Evolutionary conservation across 192 early-diverging fungal genomes (phyloP).

Genomic region (Coemansia sp.): DNA sequence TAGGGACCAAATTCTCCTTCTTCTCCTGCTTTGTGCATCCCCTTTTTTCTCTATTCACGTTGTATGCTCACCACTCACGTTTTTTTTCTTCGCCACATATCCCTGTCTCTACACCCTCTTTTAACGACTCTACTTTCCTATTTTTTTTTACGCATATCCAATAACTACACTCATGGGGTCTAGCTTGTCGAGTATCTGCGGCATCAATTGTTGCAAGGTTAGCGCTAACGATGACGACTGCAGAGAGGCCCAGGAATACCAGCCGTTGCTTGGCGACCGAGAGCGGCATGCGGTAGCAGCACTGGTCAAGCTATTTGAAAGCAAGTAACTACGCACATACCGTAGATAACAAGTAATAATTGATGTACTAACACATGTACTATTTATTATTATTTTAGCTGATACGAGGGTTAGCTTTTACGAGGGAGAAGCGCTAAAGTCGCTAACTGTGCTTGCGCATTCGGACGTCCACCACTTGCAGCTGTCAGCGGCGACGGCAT

Average conservation of each 20-base stretch:
- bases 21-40: neutral
- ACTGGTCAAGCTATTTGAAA: slow-evolving; percentile 48
- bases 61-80: slow-evolving; percentile 1
- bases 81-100: neutral
- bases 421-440: slow-evolving; percentile 71
- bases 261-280: slow-evolving; percentile 27
- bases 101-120: neutral
- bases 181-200: neutral
- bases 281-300: slow-evolving; percentile 44
- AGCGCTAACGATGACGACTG: neutral
- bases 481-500: slow-evolving; percentile 82
- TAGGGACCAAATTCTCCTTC: neutral
- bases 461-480: slow-evolving; percentile 85
- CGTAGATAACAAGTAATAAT: neutral
- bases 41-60: neutral
- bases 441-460: slow-evolving; percentile 76
- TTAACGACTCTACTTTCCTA: neutral
- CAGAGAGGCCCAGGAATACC: slow-evolving; percentile 18
- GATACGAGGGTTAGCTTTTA: slow-evolving; percentile 62
- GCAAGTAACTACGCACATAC: neutral
- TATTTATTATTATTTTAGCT: neutral
- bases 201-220: neutral
- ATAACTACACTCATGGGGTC: neutral
- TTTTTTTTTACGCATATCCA: neutral
- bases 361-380: neutral